phyloP scores from a whole-genome alignment of 192 early-diverging fungal species.

The Umbelopsis vinacea region DNA sequence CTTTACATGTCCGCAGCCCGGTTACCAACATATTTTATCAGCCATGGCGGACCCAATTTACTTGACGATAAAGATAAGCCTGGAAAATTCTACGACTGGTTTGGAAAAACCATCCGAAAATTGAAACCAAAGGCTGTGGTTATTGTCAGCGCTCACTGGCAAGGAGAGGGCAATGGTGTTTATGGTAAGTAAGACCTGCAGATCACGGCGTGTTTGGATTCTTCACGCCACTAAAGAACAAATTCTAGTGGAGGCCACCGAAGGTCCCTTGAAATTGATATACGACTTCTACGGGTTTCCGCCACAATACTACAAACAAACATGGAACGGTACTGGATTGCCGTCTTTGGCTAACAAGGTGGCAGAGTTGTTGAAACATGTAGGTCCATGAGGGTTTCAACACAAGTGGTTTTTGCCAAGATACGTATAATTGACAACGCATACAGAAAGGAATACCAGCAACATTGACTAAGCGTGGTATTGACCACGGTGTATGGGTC shows the following conservation, averaged over 20 bases:
- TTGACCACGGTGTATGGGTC: slow-evolving; percentile 77
- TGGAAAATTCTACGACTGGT: slow-evolving; percentile 40
- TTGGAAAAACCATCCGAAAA: slow-evolving; percentile 46
- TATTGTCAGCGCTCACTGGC: slow-evolving; percentile 72
- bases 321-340: slow-evolving; percentile 60
- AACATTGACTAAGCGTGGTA: slow-evolving; percentile 54
- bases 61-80: slow-evolving; percentile 36
- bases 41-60: slow-evolving; percentile 36
- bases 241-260: slow-evolving; percentile 45
- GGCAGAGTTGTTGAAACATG: slow-evolving; percentile 51
- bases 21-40: slow-evolving; percentile 13
- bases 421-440: neutral
- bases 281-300: slow-evolving; percentile 77
- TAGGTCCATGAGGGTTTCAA: neutral
- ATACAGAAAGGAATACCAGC: slow-evolving; percentile 49
- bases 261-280: slow-evolving; percentile 51
- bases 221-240: neutral
- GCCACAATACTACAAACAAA: slow-evolving; percentile 55
- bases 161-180: slow-evolving; percentile 47
- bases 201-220: neutral
- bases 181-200: slow-evolving; percentile 49
- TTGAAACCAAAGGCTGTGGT: slow-evolving; percentile 65
- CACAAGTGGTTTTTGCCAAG: neutral
- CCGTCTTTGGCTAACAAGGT: slow-evolving; percentile 56
- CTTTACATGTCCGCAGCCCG: neutral